Evolutionary conservation across 345 rosid species (phyloP).

Genomic region (Salix arbutifolia): DNA sequence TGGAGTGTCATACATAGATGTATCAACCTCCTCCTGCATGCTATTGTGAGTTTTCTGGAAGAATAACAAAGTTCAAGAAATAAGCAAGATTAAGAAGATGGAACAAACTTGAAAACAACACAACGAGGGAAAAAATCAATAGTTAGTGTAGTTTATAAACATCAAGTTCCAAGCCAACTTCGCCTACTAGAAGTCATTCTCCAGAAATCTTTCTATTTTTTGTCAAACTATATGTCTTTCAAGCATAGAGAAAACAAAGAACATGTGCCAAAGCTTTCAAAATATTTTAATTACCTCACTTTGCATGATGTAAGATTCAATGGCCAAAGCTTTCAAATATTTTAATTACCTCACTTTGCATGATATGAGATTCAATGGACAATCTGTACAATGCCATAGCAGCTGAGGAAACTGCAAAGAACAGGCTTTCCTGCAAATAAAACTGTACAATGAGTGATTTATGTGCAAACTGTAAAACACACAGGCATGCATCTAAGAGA

Average conservation of each 20-base stretch:
- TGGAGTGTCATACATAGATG: slow-evolving; percentile 57
- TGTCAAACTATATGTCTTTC: not conserved
- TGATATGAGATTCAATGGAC: slow-evolving; percentile 72
- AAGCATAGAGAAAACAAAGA: slow-evolving; percentile 9
- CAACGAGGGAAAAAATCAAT: not conserved
- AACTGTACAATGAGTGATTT: slow-evolving; percentile 17
- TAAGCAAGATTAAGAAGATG: slow-evolving; percentile 6
- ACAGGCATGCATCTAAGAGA: not conserved
- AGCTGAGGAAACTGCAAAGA: slow-evolving; percentile 79
- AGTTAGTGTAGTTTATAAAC: not conserved
- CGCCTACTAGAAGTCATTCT: not conserved
- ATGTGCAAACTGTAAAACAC: not conserved
- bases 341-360: slow-evolving; percentile 47
- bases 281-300: slow-evolving; percentile 40
- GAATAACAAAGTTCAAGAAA: not conserved
- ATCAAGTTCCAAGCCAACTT: not conserved
- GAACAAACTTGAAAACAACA: not conserved
- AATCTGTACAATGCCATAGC: slow-evolving; percentile 74
- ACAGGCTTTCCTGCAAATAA: slow-evolving; percentile 77
- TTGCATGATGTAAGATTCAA: not conserved
- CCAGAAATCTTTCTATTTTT: not conserved
- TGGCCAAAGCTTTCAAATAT: not conserved
- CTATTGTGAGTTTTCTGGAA: slow-evolving; percentile 65
- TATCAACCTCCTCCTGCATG: slow-evolving; percentile 85
- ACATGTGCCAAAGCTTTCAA: not conserved